Conservation (phyloP, 441 rosid genomes). For the Populus hybrid region DNA sequence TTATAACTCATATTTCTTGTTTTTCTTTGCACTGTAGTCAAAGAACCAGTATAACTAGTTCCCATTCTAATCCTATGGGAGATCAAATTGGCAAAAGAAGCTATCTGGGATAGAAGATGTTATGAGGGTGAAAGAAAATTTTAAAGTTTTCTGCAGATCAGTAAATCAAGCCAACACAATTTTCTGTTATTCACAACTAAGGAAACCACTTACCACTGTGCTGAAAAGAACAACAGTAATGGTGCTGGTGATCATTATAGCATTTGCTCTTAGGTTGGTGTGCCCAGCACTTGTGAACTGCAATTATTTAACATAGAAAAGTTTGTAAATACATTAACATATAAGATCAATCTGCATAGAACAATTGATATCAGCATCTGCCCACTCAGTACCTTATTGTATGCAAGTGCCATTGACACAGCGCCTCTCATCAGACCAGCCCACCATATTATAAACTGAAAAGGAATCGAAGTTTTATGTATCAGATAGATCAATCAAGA, state of each 20-base stretch:
- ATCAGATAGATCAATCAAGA: neutral
- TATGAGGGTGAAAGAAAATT: neutral
- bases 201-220: slow-evolving; percentile 58
- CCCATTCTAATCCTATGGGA: neutral
- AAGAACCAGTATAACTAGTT: neutral
- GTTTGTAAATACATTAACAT: neutral
- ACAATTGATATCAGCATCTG: neutral
- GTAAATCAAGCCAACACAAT: neutral
- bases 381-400: slow-evolving; percentile 71
- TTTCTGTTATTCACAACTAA: neutral
- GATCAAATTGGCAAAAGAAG: neutral
- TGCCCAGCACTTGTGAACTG: slow-evolving; percentile 87
- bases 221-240: slow-evolving; percentile 83
- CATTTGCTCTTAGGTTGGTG: slow-evolving; percentile 67
- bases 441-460: slow-evolving; percentile 93
- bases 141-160: neutral
- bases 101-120: neutral
- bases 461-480: slow-evolving; percentile 6
- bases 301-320: slow-evolving; percentile 13
- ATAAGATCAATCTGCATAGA: neutral
- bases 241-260: slow-evolving; percentile 94
- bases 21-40: neutral
- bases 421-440: slow-evolving; percentile 99
- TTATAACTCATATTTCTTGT: neutral
- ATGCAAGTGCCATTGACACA: slow-evolving; percentile 98